Percentiles rank a stretch among this genome's conserved stretches.
These are phyloP conservation scores for Penicillium turbatum DNA, from an alignment of 495 filamentous ascomycete genomes.

Conservation along the genomic window DNA sequence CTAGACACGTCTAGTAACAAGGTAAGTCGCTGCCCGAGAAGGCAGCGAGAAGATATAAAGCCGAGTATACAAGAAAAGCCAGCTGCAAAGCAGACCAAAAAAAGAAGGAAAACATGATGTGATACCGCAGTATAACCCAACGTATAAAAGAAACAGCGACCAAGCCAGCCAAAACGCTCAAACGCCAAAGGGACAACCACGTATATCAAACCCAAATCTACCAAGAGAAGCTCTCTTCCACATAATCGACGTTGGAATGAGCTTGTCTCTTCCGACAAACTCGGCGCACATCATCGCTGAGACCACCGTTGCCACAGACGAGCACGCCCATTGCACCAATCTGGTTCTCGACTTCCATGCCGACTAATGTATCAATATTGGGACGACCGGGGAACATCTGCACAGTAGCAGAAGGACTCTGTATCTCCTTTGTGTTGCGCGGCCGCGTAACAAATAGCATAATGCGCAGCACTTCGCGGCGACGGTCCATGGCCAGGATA, in stretches of 20 bases:
- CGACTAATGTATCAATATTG: slow-evolving; percentile 69
- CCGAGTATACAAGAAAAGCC: slow-evolving; percentile 4
- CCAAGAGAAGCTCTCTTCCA: slow-evolving; percentile 91
- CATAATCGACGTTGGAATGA: slow-evolving; percentile 65
- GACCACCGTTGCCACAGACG: slow-evolving; percentile 78
- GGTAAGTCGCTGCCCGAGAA: background rate
- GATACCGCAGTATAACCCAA: background rate
- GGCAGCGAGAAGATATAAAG: background rate
- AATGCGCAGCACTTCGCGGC: slow-evolving; percentile 74
- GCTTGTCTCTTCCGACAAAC: slow-evolving; percentile 66
- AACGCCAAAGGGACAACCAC: slow-evolving; percentile 4
- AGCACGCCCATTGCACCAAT: slow-evolving; percentile 86
- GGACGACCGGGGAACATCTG: slow-evolving; percentile 83
- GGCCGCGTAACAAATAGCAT: slow-evolving; percentile 86
- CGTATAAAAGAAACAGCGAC: slow-evolving; percentile 1
- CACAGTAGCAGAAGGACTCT: slow-evolving; percentile 65
- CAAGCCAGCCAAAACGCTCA: slow-evolving; percentile 3
- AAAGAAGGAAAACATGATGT: background rate
- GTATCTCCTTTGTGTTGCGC: slow-evolving; percentile 64
- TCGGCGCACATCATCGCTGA: slow-evolving; percentile 78
- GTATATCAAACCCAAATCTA: slow-evolving; percentile 27
- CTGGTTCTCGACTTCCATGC: slow-evolving; percentile 71
- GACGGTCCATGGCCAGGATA: slow-evolving; percentile 71
- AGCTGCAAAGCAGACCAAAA: slow-evolving; percentile 5
- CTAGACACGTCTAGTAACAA: background rate